Evolutionary conservation across 139 green algal species (phyloP), one percentile per base, ranked within the genome.

Genomic region (Chloropicon primus): DNA sequence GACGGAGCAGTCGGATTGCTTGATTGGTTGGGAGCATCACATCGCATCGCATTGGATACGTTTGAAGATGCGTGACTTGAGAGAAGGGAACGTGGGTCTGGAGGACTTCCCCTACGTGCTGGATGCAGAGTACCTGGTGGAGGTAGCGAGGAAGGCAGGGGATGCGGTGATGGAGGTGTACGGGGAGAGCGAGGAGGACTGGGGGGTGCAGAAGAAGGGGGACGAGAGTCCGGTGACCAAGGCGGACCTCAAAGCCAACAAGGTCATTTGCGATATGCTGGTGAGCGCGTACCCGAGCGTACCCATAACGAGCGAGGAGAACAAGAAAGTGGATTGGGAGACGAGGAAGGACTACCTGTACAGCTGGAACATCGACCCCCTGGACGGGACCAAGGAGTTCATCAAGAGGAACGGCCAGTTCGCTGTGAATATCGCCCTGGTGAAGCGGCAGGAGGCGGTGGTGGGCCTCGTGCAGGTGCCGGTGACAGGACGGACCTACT

Each of bases 361-460:
- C 79, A 92, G 81, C 82, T 96, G 90, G 90, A 82, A 87, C 26
- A 88, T 96, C 3, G 92, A 96, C 83, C 92, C 92, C 0, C 76
- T 96, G 28, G 92, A 96, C 72, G 92, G 92, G 76, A 96, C 92
- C 25, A 96, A 96, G 82, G 92, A 96, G 83, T 96, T 96, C 78
- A 82, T 96, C 29, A 95, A 95, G 74, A 88, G 92, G 78, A 95
- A 94, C 54, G 91, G 91, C 1, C 22, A 41, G 28, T 72, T 23
- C 3, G 95, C 91, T 0, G 89, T 96, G 26, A 96, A 94, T 85
- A 94, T 96, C 75, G 92, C 88, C 0, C 86, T 96, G 26, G 53
- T 94, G 25, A 73, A 85, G 62, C 79, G 79, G 29, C 73, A 74
- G 25, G 76, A 73, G 2, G 89, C 91, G 0, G 81, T 96, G n/a